Evolutionary conservation across 1,139 yeast genomes (phyloP).

Genomic region (Sugiyamaella japonica): DNA sequence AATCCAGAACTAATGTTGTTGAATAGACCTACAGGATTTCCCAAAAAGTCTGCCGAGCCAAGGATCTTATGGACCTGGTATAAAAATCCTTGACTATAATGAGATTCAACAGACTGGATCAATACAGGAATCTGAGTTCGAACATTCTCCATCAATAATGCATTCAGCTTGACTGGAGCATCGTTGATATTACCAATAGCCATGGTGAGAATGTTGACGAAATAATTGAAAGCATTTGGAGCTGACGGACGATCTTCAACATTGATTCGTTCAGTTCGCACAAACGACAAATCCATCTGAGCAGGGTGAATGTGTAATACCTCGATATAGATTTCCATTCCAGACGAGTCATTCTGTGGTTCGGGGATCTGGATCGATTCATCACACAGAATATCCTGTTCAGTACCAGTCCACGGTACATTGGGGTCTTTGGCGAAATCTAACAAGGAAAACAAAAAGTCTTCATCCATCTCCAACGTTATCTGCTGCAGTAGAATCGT

Average conservation of each 20-base stretch:
- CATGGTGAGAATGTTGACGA: conserved; percentile 87
- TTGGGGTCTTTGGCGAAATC: conserved; percentile 71
- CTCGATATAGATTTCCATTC: conserved; percentile 85
- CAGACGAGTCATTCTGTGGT: conserved; percentile 59
- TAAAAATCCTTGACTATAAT: conserved; percentile 88
- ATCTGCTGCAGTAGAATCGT: conserved; percentile 86
- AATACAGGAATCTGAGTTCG: conserved; percentile 81
- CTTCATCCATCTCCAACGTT: conserved; percentile 92
- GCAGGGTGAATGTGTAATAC: conserved; percentile 91
- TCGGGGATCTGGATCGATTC: conserved; percentile 65
- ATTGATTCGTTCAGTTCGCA: conserved; percentile 79
- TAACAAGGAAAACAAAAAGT: conserved; percentile 76
- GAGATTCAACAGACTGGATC: conserved; percentile 70
- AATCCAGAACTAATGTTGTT: conserved; percentile 93
- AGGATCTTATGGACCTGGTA: conserved; percentile 90
- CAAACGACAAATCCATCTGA: conserved; percentile 84
- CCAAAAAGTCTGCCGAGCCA: conserved; percentile 95
- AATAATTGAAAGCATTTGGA: conserved; percentile 64
- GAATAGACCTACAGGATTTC: conserved; percentile 96
- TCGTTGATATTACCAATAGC: conserved; percentile 96
- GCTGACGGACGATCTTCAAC: conserved; percentile 56
- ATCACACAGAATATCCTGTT: conserved; percentile 53
- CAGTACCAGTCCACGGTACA: conserved; percentile 34
- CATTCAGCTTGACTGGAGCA: conserved; percentile 90
- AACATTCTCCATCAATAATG: conserved; percentile 83